Conservation (phyloP, 1,284 basidiomycete species). For the Porogramme epimiltina region DNA sequence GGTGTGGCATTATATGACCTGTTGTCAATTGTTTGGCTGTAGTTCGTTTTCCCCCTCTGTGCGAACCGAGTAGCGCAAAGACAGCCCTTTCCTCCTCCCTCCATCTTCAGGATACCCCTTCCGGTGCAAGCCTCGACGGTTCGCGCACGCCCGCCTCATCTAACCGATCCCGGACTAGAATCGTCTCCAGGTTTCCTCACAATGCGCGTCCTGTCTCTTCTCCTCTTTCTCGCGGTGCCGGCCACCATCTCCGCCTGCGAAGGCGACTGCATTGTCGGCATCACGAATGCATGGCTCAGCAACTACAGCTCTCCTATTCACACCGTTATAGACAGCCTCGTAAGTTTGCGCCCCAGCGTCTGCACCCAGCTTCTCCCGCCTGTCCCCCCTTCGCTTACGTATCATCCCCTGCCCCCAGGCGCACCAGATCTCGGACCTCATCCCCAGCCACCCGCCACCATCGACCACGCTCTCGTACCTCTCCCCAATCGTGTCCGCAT, state of each 20-base stretch:
- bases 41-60: neutral
- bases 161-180: no score
- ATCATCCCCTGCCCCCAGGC: constrained; percentile 32
- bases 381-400: neutral
- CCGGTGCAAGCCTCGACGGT: constrained; percentile 12
- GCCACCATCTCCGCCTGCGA: constrained; percentile 59
- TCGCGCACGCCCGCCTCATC: no score
- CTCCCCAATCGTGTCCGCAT: constrained; percentile 47
- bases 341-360: constrained; percentile 23
- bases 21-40: constrained; percentile 13
- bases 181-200: neutral
- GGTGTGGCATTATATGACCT: neutral
- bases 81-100: constrained; percentile 6
- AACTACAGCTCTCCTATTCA: constrained; percentile 50
- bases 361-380: neutral
- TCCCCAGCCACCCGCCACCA: constrained; percentile 35
- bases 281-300: constrained; percentile 54
- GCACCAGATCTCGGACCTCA: constrained; percentile 35
- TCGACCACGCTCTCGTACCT: constrained; percentile 40
- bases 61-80: neutral
- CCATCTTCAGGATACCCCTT: neutral
- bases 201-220: constrained; percentile 23
- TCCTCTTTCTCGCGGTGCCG: constrained; percentile 33
- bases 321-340: constrained; percentile 39
- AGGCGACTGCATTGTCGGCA: constrained; percentile 62